Base-by-base conservation (phyloP, 768 basidiomycete species). In the Lentinula guzmanii region DNA sequence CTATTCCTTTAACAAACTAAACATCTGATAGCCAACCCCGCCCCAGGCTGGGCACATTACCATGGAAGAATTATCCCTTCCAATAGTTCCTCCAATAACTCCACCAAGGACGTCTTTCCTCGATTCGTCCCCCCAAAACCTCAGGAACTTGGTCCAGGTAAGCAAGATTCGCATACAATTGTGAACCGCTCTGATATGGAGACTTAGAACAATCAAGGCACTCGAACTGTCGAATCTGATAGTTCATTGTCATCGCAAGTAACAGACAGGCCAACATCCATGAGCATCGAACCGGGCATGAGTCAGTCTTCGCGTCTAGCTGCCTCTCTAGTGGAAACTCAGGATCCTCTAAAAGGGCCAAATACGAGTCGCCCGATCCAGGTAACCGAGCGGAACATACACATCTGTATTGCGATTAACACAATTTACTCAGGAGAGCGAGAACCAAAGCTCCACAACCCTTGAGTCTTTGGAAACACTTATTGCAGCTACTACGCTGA, bases 391-490 rank as follows among this genome's bases (percentile, higher is more conserved):
- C 18, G 13, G 43, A 45, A 16, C 18, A 2, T 45, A 21, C 13
- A 37, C 13, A 21, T 45, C 43, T 45, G 43, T 45, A 15, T 45
- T 15, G 43, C 16, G 18, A 45, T 21, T 45, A 21, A 45, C 18
- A 21, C 43, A 45, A 45, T 45, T 53, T 31, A 16, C 52, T 31
- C 52, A 53, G 31, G 13, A 53, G 9, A 15, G 11, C 8, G 24
- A 53, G 50, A 18, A 51, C 18, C 28, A 18, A 31, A 2, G 24
- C 13, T 33, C 52, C 15, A 33, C 31, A 9, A 31, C 52, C 11
- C n/a, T 53, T 16, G 53, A 54, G 35, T 15, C 53, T 39, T 37
- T 54, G n/a, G 53, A 58, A 46, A 58, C 56, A n/a, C 35, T 58
- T 28, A 34, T 58, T 9, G 21, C 56, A 8, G 56, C 56, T 11